Base-by-base conservation (phyloP, 306 rosid species). In the Nissolia schottii region DNA sequence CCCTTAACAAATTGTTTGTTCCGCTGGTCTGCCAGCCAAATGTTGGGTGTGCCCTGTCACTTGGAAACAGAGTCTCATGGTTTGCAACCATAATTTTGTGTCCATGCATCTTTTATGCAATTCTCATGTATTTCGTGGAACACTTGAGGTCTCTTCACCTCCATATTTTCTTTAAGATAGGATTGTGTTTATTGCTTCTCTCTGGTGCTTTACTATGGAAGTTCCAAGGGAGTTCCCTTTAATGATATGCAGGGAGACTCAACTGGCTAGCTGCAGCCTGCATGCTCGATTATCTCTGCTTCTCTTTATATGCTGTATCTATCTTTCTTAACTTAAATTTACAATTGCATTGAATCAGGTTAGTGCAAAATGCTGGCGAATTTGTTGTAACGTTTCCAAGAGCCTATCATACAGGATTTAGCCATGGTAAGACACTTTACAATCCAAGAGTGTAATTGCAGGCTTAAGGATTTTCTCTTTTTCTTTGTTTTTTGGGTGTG, bases 371-470 rank as follows among this genome's bases (percentile, higher is more conserved):
- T 85, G 87, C 97, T 25, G 99, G 99, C 75, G 99, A 95, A 74
- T 95, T 88, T 87, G 99, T 95, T 75, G 99, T 95, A 78, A 95
- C 99, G 32, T 95, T 95, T 83, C 99, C 99, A 70, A 88, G 99
- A 81, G 99, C 99, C 55, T 95, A 95, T 79, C 99, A 95, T 83
- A 84, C 97, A 16, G 99, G 99, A 63, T 95, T 95, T 81, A 95
- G 99, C 83, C 99, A 89, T 80, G 99, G 99, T 95, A 85, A 84
- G 89, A 23, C 43, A 37, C 78, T 48, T 14, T 48, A 69, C n/a
- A 77, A 20, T 53, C n/a, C n/a, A n/a, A n/a, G 72, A 74, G 31
- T 56, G 45, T 16, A 13, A 38, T 31, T 69, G 53, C 48, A 51
- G 24, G 58, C 20, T 67, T 37, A 35, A 67, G 37, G 54, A 43